These are phyloP conservation scores for Teunomyces cretensis DNA, from an alignment of 805 yeast species.

Conservation along the genomic window DNA sequence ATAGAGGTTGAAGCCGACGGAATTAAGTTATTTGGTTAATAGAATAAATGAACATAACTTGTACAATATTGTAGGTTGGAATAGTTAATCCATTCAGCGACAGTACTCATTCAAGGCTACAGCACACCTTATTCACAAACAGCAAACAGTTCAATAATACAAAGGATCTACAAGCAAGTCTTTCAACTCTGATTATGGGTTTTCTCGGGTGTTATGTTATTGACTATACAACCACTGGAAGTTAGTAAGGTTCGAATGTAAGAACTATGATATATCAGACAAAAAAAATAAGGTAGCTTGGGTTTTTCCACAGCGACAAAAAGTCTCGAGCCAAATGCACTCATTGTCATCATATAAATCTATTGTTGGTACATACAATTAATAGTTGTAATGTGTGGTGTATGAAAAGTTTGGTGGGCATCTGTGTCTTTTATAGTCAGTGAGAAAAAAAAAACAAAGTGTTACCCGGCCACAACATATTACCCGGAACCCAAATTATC, in stretches of 20 bases:
- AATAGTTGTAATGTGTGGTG: background rate
- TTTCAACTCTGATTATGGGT: background rate
- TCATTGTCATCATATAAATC: constrained; percentile 76
- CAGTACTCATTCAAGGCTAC: too few relatives aligned
- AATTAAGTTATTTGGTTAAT: constrained; percentile 36
- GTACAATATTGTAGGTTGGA: too few relatives aligned
- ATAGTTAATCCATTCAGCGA: too few relatives aligned
- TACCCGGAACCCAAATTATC: background rate
- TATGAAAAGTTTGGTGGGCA: background rate
- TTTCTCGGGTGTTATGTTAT: background rate
- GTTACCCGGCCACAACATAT: constrained; percentile 6
- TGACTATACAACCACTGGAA: constrained; percentile 1
- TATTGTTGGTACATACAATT: constrained; percentile 2
- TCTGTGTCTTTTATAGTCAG: background rate
- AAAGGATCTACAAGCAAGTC: background rate
- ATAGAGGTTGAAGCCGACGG: constrained; percentile 29
- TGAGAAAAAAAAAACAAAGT: background rate
- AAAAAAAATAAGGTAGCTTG: constrained; percentile 88
- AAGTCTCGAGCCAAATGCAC: constrained; percentile 99
- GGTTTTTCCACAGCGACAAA: constrained; percentile 96
- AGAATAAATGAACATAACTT: background rate
- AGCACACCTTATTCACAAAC: too few relatives aligned
- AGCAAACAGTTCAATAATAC: background rate
- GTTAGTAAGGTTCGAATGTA: constrained; percentile 1
- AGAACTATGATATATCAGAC: constrained; percentile 48